Evolutionary conservation across 305 asterid species (phyloP).

Genomic region (Euphrasia arctica): DNA sequence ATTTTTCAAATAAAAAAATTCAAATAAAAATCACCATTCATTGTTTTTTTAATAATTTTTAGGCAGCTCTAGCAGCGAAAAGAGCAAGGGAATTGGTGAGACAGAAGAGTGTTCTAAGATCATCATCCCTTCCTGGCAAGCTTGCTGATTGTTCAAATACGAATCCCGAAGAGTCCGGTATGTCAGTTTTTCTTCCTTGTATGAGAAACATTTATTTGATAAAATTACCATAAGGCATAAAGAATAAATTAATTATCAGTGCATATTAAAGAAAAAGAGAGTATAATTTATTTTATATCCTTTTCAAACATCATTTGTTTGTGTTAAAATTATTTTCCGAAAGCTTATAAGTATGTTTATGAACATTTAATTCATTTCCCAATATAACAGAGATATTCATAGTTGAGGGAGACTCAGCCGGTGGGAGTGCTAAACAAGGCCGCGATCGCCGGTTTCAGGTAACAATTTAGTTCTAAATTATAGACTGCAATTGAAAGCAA

Average conservation of each 20-base stretch:
- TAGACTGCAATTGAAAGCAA: not conserved
- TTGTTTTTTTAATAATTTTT: slow-evolving; percentile 16
- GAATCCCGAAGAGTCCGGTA: slow-evolving; percentile 86
- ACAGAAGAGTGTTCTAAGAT: slow-evolving; percentile 77
- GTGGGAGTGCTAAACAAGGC: slow-evolving; percentile 99
- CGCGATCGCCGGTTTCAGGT: slow-evolving; percentile 99
- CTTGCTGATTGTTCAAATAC: slow-evolving; percentile 98
- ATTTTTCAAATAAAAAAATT: not conserved
- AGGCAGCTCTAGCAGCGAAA: slow-evolving; percentile 99
- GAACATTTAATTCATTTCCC: slow-evolving; percentile 11
- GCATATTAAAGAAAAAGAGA: not conserved
- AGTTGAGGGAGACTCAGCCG: slow-evolving; percentile 99
- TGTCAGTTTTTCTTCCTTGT: slow-evolving; percentile 15
- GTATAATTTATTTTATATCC: not conserved
- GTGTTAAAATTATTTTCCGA: not conserved
- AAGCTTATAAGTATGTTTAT: slow-evolving; percentile 10
- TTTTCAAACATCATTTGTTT: slow-evolving; percentile 8
- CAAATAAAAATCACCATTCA: not conserved
- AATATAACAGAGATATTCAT: slow-evolving; percentile 80
- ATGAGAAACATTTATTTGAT: not conserved
- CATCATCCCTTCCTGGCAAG: slow-evolving; percentile 97
- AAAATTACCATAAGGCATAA: not conserved
- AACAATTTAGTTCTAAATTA: slow-evolving; percentile 15
- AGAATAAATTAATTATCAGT: slow-evolving; percentile 2
- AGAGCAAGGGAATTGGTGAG: slow-evolving; percentile 95